Percentiles rank a stretch among this genome's conserved stretches.
These are phyloP conservation scores for Quercus parvula DNA, from an alignment of 306 rosid species.

Conservation along the genomic window DNA sequence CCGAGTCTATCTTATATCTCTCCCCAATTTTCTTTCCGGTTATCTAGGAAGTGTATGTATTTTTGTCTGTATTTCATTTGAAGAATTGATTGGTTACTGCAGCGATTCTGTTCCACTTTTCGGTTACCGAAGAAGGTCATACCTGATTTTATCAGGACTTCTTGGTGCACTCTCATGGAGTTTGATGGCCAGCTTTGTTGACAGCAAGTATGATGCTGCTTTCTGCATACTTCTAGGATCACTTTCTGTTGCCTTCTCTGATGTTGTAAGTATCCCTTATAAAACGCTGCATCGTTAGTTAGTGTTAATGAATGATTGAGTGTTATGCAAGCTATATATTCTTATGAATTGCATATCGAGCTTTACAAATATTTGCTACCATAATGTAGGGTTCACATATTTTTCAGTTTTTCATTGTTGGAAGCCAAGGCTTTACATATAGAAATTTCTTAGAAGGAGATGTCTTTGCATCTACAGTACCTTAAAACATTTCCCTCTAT, in stretches of 20 bases:
- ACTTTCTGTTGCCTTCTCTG: conserved; percentile 97
- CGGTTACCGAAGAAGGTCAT: conserved; percentile 96
- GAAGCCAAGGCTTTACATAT: not conserved
- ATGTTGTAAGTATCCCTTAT: conserved; percentile 72
- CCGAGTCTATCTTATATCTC: conserved; percentile 1
- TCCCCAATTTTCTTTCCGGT: conserved; percentile 9
- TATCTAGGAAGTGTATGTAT: not conserved
- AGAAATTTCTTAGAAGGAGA: not conserved
- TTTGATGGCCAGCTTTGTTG: conserved; percentile 83
- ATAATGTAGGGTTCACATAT: too few relatives aligned
- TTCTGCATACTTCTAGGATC: conserved; percentile 94
- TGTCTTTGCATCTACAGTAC: not conserved
- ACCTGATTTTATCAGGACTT: conserved; percentile 90
- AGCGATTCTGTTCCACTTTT: conserved; percentile 96
- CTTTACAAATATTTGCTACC: not conserved
- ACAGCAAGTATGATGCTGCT: conserved; percentile 74
- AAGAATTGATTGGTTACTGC: conserved; percentile 28
- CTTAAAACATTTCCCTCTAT: not conserved
- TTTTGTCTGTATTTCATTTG: not conserved
- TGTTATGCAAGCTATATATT: not conserved
- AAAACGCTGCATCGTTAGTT: not conserved
- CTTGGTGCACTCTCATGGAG: conserved; percentile 97
- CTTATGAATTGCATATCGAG: not conserved
- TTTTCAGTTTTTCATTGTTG: not conserved
- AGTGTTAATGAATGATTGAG: not conserved